Evolutionary conservation across 2,329 filamentous ascomycete genomes (phyloP), one percentile per base, ranked within the genome.

Genomic region (Penicillium sp.): DNA sequence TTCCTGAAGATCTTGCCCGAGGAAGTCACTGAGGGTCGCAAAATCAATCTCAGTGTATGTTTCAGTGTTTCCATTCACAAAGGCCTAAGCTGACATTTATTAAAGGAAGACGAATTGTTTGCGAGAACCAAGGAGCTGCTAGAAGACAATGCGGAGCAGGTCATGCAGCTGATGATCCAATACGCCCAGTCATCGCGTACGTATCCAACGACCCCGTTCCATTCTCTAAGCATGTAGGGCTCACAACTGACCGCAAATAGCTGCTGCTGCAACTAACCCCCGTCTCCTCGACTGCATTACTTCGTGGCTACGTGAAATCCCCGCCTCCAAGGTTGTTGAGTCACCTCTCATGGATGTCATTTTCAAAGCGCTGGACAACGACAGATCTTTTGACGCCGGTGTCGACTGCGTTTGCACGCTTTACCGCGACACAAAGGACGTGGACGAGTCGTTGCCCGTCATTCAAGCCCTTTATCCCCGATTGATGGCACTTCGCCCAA

Each of bases 31-130:
- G 93, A 99, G 83, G 94, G 94, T 79, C 91, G 94, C 78, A 99
- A 97, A 81, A 97, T 99, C 83, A 96, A 91, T 83, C 84, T 99
- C 79, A 92, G 91, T 85, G 92, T 96, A 94, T 81, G 91, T 93
- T 84, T 46, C n/a, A 12, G 9, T 30, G 19, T 9, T 26, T 14
- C 7, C n/a, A 10, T 50, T 22, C 17, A 55, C 37, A 45, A 52
- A 33, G 4, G 14, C 14, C 25, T 9, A 42, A 28, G 17, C 52
- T 55, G 17, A 55, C 30, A 19, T 22, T 1, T n/a, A 17, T 17
- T 8, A 50, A 25, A 96, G 92, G 94, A 99, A 89, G 92, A 97
- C 80, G 93, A 97, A 76, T 84, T 99, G 73, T 83, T 81, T 64
- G 81, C 84, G 68, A 89, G 94, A 80, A 97, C 94, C 63, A 86